Conservation (phyloP, 2,329 filamentous ascomycete genomes). For the Trichoderma asperellum region DNA sequence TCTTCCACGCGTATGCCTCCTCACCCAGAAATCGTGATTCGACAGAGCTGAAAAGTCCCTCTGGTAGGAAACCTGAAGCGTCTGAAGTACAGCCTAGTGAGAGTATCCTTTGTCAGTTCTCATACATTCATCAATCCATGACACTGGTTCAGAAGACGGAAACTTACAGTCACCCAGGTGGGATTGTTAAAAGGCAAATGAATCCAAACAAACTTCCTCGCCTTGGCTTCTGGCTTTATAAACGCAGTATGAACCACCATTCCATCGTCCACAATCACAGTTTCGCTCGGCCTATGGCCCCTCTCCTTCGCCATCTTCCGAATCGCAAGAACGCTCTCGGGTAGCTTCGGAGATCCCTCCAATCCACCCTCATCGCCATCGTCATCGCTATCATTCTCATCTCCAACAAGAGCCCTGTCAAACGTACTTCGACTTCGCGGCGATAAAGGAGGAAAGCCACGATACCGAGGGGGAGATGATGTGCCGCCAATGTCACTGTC, state of each 20-base stretch:
- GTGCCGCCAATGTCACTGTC: constrained; percentile 36
- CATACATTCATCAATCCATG: no score
- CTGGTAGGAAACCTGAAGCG: constrained; percentile 45
- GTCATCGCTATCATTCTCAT: constrained; percentile 30
- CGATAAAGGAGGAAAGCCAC: constrained; percentile 44
- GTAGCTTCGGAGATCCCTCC: constrained; percentile 41
- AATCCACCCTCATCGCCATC: constrained; percentile 36
- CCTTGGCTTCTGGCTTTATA: constrained; percentile 40
- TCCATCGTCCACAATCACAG: constrained; percentile 38
- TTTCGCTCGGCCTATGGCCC: constrained; percentile 35
- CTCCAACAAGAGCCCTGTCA: constrained; percentile 22
- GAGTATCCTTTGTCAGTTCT: background rate
- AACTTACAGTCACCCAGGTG: constrained; percentile 59
- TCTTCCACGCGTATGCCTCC: constrained; percentile 52
- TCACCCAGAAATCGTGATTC: constrained; percentile 53
- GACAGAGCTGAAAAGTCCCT: constrained; percentile 48
- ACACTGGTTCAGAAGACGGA: background rate
- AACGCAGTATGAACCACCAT: constrained; percentile 36
- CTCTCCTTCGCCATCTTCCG: constrained; percentile 35
- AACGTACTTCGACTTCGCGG: constrained; percentile 42
- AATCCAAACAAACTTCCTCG: constrained; percentile 60
- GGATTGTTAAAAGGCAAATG: constrained; percentile 62
- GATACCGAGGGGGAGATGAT: constrained; percentile 38
- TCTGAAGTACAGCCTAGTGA: constrained; percentile 50
- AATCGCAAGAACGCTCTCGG: constrained; percentile 42